Conservation (phyloP, 148 eudicot species). For the Agrostemma githago region DNA sequence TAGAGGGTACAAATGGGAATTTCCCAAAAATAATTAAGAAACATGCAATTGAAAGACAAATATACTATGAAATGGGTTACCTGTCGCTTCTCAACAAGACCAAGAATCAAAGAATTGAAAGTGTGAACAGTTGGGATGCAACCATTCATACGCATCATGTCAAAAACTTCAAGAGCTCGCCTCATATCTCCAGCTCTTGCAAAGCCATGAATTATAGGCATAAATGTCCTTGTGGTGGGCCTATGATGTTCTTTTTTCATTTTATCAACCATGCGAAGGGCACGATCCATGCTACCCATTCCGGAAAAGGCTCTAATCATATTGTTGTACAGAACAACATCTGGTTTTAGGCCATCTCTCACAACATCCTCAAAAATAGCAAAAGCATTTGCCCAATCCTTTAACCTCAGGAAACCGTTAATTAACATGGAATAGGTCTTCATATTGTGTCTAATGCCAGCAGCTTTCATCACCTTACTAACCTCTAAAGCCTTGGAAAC, state of each 20-base stretch:
- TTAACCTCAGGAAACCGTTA: constrained; percentile 71
- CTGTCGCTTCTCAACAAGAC: constrained; percentile 91
- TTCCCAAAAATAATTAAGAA: neutral
- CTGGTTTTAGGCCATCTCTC: constrained; percentile 81
- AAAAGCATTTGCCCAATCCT: constrained; percentile 96
- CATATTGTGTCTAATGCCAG: constrained; percentile 80
- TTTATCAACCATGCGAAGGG: constrained; percentile 72
- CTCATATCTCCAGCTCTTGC: constrained; percentile 78
- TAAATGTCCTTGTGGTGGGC: constrained; percentile 77
- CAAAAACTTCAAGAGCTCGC: constrained; percentile 78
- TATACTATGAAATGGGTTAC: constrained; percentile 31
- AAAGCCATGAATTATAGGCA: constrained; percentile 84
- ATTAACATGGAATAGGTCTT: constrained; percentile 98
- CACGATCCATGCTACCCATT: constrained; percentile 94
- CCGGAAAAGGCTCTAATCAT: constrained; percentile 79
- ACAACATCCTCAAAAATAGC: constrained; percentile 82
- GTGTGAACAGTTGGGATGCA: constrained; percentile 85
- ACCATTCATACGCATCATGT: constrained; percentile 91
- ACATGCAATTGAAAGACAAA: neutral
- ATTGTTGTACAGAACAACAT: constrained; percentile 89
- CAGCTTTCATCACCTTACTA: constrained; percentile 60
- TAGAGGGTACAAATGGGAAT: too few relatives aligned
- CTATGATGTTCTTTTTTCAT: constrained; percentile 72
- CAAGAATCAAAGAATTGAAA: constrained; percentile 71
- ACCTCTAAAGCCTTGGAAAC: constrained; percentile 84